phyloP scores from a whole-genome alignment of 1,284 basidiomycete genomes.

The Takashimella koratensis region DNA sequence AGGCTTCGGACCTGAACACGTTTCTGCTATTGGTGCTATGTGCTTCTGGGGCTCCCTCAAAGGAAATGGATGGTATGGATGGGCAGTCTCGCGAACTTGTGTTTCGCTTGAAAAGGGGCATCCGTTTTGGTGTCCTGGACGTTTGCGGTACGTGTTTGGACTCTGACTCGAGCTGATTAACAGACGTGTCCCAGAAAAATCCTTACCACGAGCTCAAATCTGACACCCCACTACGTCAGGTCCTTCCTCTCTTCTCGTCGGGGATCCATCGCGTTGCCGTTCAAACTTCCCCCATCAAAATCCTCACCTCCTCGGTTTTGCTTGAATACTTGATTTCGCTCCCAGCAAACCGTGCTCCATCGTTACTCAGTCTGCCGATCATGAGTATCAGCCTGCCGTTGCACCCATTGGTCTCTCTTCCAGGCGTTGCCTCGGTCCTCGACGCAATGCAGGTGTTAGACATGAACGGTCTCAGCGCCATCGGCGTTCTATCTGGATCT shows the following conservation, averaged over 20 bases:
- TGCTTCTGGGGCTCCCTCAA: constrained; percentile 7
- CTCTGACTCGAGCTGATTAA: neutral
- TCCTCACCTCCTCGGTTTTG: constrained; percentile 25
- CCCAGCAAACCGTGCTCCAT: constrained; percentile 11
- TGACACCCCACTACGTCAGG: constrained; percentile 19
- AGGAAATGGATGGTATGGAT: constrained; percentile 8
- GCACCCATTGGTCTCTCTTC: constrained; percentile 32
- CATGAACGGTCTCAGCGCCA: constrained; percentile 27
- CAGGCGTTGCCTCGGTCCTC: constrained; percentile 26
- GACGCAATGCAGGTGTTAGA: constrained; percentile 44
- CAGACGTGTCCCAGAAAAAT: constrained; percentile 40
- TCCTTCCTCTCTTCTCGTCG: constrained; percentile 33
- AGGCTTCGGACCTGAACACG: constrained; percentile 40
- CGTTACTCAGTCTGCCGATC: constrained; percentile 19
- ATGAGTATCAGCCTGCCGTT: constrained; percentile 23
- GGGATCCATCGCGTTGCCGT: constrained; percentile 37
- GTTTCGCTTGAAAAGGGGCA: constrained; percentile 13
- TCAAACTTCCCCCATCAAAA: constrained; percentile 8
- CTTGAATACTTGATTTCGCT: constrained; percentile 27
- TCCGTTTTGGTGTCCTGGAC: constrained; percentile 20
- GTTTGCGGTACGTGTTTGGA: constrained; percentile 27
- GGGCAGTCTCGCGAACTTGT: constrained; percentile 20
- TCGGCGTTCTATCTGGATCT: constrained; percentile 28
- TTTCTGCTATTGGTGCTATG: constrained; percentile 35
- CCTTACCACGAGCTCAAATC: constrained; percentile 25